These are phyloP conservation scores for Tinospora cordifolia DNA, from an alignment of 164 flowering plant genomes.

Conservation along the genomic window DNA sequence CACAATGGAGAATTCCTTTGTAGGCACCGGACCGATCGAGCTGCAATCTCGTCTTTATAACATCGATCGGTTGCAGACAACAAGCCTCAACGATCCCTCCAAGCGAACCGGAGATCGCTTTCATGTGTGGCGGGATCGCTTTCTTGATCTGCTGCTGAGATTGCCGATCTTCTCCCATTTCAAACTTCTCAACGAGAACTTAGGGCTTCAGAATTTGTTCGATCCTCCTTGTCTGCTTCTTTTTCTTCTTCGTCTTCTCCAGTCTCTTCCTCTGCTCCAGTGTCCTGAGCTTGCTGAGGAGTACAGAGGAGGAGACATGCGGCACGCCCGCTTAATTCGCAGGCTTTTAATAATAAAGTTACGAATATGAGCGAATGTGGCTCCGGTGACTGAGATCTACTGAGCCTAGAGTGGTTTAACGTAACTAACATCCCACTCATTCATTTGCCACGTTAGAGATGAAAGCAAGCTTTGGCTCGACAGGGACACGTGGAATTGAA, in stretches of 20 bases:
- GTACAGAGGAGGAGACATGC: neutral
- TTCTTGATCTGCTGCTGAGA: conserved; percentile 8
- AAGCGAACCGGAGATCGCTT: conserved; percentile 84
- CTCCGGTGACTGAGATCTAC: neutral
- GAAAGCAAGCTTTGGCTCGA: too few relatives aligned
- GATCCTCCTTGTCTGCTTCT: neutral
- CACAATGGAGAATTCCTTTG: conserved; percentile 83
- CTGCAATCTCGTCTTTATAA: conserved; percentile 90
- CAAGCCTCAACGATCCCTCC: conserved; percentile 85
- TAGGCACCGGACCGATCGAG: conserved; percentile 64
- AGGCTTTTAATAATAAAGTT: too few relatives aligned
- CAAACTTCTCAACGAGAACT: neutral
- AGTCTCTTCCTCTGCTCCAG: too few relatives aligned
- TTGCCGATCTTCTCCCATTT: conserved; percentile 15
- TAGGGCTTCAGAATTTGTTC: conserved; percentile 5
- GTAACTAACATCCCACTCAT: neutral
- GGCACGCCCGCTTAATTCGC: neutral
- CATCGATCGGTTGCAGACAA: conserved; percentile 94
- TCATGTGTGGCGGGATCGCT: conserved; percentile 73
- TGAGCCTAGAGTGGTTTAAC: neutral
- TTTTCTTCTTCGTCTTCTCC: neutral
- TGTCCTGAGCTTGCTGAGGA: neutral
- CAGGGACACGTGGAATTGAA: neutral
- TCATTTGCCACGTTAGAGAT: too few relatives aligned
- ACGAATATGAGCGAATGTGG: neutral